Evolutionary conservation across 1,139 yeast genomes (phyloP).

Genomic region (Kodamaea sp.): DNA sequence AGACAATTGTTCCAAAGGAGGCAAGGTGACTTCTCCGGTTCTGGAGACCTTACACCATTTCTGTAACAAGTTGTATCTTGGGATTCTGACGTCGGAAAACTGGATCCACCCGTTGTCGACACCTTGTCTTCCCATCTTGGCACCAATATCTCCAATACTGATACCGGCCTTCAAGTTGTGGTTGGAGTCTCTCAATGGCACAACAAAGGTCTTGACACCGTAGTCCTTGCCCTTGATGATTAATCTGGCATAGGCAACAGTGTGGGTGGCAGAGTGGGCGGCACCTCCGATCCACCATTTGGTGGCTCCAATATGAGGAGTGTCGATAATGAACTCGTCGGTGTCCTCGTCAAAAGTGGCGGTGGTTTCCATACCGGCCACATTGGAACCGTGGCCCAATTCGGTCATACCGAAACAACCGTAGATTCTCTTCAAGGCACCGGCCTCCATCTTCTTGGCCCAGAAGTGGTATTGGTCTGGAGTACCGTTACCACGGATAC

Average conservation of each 20-base stretch:
- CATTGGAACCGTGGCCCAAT: constrained; percentile 91
- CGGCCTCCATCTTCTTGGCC: constrained; percentile 74
- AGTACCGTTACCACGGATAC: constrained; percentile 75
- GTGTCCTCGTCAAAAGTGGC: constrained; percentile 71
- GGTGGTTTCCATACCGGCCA: constrained; percentile 89
- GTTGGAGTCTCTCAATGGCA: constrained; percentile 75
- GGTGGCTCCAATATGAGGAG: constrained; percentile 90
- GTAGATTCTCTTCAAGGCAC: constrained; percentile 62
- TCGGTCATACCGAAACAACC: constrained; percentile 97
- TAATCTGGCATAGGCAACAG: constrained; percentile 78
- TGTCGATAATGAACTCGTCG: constrained; percentile 73
- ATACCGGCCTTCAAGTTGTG: constrained; percentile 79
- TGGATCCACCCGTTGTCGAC: constrained; percentile 96
- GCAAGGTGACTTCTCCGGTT: constrained; percentile 67
- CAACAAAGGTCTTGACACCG: constrained; percentile 89
- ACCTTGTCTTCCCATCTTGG: constrained; percentile 90
- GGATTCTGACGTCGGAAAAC: constrained; percentile 77
- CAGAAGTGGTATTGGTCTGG: constrained; percentile 64
- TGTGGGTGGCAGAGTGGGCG: constrained; percentile 88
- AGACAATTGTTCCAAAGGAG: constrained; percentile 84
- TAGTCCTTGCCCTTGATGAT: constrained; percentile 80
- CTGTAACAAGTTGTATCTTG: constrained; percentile 80
- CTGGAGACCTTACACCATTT: constrained; percentile 73
- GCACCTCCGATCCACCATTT: constrained; percentile 99
- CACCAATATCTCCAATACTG: constrained; percentile 86